These are phyloP conservation scores for Trichomonascaceae sp. DNA, from an alignment of 1,139 yeast species.

Conservation along the genomic window DNA sequence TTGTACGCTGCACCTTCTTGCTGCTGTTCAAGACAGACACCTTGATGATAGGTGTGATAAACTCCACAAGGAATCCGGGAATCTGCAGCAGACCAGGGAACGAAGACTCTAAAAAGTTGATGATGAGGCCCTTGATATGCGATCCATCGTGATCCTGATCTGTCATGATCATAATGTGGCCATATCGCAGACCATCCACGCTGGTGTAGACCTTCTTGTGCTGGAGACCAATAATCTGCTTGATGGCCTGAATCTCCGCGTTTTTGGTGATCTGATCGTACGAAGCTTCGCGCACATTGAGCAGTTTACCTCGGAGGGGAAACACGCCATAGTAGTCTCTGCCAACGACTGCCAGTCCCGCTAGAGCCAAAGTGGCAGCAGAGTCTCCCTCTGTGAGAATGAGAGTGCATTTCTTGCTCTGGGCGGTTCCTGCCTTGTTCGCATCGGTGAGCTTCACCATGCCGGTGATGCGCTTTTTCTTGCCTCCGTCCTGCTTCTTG, in stretches of 20 bases:
- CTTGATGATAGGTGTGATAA: constrained; percentile 93
- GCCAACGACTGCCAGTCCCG: constrained; percentile 92
- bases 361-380: constrained; percentile 83
- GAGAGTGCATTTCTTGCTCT: constrained; percentile 83
- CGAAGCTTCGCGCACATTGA: constrained; percentile 93
- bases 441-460: constrained; percentile 92
- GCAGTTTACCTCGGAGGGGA: constrained; percentile 88
- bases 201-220: constrained; percentile 78
- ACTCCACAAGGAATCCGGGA: constrained; percentile 87
- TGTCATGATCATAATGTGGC: constrained; percentile 97
- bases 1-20: constrained; percentile 36
- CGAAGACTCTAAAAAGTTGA: constrained; percentile 83
- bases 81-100: constrained; percentile 87
- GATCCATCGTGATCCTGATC: constrained; percentile 99
- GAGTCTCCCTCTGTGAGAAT: constrained; percentile 97
- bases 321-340: constrained; percentile 92
- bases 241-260: constrained; percentile 87
- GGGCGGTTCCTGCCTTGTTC: constrained; percentile 88
- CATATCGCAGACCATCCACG: constrained; percentile 70
- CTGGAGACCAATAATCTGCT: constrained; percentile 90
- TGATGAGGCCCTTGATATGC: constrained; percentile 91
- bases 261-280: constrained; percentile 88
- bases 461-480: constrained; percentile 76
- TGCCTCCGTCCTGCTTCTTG: constrained; percentile 91
- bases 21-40: constrained; percentile 60